Conservation (phyloP, 2,329 filamentous ascomycete species). For the Botrytis aclada region DNA sequence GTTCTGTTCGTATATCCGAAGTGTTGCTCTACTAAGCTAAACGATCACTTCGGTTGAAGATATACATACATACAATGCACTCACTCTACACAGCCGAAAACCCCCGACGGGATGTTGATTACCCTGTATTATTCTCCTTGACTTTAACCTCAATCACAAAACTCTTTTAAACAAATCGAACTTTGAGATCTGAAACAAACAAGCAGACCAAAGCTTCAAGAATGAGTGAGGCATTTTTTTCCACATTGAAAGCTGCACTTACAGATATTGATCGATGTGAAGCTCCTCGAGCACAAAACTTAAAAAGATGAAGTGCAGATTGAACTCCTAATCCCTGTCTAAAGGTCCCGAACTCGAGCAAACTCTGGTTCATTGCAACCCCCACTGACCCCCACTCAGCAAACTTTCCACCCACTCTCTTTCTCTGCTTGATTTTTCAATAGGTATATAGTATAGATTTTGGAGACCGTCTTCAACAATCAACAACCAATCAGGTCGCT, state of each 20-base stretch:
- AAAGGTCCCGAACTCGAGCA: neutral
- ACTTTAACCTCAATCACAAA: neutral
- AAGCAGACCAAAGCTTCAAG: neutral
- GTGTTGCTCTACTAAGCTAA: neutral
- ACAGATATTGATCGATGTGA: neutral
- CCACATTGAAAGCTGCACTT: neutral
- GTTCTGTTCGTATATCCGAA: neutral
- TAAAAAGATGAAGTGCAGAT: neutral
- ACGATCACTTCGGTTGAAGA: neutral
- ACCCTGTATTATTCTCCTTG: neutral
- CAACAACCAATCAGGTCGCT: neutral
- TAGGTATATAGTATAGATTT: neutral
- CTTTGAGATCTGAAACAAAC: neutral
- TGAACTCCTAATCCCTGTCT: neutral
- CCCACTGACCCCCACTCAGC: neutral
- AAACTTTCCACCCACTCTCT: neutral
- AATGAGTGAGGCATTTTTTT: neutral
- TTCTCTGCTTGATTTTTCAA: too few species aligned
- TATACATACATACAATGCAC: neutral
- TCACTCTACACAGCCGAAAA: neutral
- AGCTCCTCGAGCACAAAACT: neutral
- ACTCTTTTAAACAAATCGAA: neutral
- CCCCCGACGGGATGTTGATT: neutral
- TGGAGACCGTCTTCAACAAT: accelerated
- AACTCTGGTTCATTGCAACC: neutral